Percentiles rank a stretch among this genome's conserved stretches.
These are phyloP conservation scores for Prosopis cineraria DNA, from an alignment of 306 rosid species.

Conservation along the genomic window DNA sequence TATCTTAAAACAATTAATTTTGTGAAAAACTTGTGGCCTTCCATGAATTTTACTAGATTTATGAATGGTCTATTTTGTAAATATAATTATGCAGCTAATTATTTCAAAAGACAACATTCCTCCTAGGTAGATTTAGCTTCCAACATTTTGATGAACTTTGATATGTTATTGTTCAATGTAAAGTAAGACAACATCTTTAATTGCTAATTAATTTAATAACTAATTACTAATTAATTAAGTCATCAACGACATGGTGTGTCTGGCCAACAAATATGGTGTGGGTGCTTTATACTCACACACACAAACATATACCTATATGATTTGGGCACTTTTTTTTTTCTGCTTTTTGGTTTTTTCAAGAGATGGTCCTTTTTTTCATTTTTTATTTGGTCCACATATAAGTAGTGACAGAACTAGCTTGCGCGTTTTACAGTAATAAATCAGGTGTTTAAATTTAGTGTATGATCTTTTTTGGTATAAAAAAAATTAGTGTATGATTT, in stretches of 20 bases:
- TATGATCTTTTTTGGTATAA: no score
- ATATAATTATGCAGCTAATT: background rate
- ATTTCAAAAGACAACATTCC: background rate
- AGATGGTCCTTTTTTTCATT: background rate
- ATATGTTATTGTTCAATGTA: conserved; percentile 12
- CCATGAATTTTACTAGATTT: no score
- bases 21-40: no score
- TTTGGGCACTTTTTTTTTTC: conserved; percentile 18
- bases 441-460: background rate
- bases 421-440: no score
- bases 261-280: no score
- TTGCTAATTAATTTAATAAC: conserved; percentile 11
- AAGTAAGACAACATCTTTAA: conserved; percentile 31
- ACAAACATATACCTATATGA: background rate
- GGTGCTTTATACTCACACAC: background rate
- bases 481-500: no score
- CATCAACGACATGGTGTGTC: background rate
- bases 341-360: no score
- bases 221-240: background rate
- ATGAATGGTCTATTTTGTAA: background rate
- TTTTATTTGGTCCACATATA: background rate
- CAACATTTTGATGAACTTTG: conserved; percentile 15
- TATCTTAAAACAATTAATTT: no score
- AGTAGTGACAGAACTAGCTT: background rate
- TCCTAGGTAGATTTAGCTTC: conserved; percentile 27